These are phyloP conservation scores for Fomitopsis serialis DNA, from an alignment of 768 basidiomycete species.

Conservation along the genomic window DNA sequence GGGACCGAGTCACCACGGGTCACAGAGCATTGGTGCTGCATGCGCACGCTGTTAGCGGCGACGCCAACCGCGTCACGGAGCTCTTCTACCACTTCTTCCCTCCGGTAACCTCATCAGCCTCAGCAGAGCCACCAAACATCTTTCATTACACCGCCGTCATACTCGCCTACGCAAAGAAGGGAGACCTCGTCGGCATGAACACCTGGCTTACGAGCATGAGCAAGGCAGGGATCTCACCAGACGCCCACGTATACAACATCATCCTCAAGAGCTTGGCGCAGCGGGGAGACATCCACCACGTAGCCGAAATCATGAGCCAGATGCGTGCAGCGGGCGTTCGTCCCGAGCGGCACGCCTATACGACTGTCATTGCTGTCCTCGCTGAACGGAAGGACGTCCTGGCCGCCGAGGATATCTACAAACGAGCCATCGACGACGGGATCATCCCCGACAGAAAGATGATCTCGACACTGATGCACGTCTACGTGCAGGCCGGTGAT, in stretches of 20 bases:
- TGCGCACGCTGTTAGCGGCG: conserved; percentile 45
- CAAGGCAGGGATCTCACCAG: conserved; percentile 44
- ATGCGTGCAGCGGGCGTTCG: conserved; percentile 49
- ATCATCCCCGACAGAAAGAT: conserved; percentile 59
- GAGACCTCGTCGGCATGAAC: conserved; percentile 44
- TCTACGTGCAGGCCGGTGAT: conserved; percentile 73
- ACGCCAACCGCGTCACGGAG: conserved; percentile 33
- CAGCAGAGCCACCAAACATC: conserved; percentile 33
- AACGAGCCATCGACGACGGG: conserved; percentile 56
- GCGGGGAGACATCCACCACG: conserved; percentile 48
- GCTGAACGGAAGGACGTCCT: conserved; percentile 55
- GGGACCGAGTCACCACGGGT: conserved; percentile 18
- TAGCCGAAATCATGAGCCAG: conserved; percentile 46
- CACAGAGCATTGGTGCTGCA: conserved; percentile 48
- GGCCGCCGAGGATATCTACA: conserved; percentile 63
- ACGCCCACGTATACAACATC: conserved; percentile 51
- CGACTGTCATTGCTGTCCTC: conserved; percentile 60
- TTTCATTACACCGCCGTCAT: conserved; percentile 54
- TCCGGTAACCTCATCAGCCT: neutral
- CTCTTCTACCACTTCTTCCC: conserved; percentile 55
- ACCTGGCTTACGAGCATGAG: conserved; percentile 51
- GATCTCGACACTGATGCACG: conserved; percentile 73
- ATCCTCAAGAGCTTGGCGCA: conserved; percentile 54
- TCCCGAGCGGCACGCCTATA: conserved; percentile 54
- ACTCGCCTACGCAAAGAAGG: conserved; percentile 43